phyloP scores from a whole-genome alignment of 345 rosid species.

The Pistacia atlantica region DNA sequence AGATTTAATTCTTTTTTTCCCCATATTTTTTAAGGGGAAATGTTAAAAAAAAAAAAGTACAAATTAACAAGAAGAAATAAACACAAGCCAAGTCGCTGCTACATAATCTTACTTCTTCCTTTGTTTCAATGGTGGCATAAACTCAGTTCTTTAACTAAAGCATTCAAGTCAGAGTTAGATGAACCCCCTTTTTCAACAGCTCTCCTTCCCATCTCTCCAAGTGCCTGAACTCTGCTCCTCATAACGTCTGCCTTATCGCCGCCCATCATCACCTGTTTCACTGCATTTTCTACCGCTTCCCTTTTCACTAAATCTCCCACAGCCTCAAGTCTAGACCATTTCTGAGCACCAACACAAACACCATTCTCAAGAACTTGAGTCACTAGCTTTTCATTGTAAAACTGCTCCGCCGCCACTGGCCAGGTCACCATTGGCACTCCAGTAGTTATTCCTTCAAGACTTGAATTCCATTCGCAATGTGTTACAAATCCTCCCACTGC shows the following conservation, averaged over 20 bases:
- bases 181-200: slow-evolving; percentile 44
- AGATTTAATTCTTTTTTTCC: no score
- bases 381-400: slow-evolving; percentile 54
- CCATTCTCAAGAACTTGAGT: slow-evolving; percentile 41
- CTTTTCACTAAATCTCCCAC: slow-evolving; percentile 33
- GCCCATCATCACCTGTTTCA: slow-evolving; percentile 32
- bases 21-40: no score
- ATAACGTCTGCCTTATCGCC: slow-evolving; percentile 32
- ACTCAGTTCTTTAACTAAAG: slow-evolving; percentile 31
- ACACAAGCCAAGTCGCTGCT: no score
- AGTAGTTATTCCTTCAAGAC: slow-evolving; percentile 45
- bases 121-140: neutral
- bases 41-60: no score
- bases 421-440: slow-evolving; percentile 63
- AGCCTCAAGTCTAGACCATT: slow-evolving; percentile 16
- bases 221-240: slow-evolving; percentile 28
- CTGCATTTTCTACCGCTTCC: slow-evolving; percentile 38
- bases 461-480: slow-evolving; percentile 65
- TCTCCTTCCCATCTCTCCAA: slow-evolving; percentile 28
- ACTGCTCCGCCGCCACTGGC: slow-evolving; percentile 47
- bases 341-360: slow-evolving; percentile 41
- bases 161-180: slow-evolving; percentile 28
- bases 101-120: no score
- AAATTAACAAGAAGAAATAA: no score
- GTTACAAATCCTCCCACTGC: slow-evolving; percentile 56